Conservation (phyloP, 805 yeast genomes). For the Priceomyces haplophilus region DNA sequence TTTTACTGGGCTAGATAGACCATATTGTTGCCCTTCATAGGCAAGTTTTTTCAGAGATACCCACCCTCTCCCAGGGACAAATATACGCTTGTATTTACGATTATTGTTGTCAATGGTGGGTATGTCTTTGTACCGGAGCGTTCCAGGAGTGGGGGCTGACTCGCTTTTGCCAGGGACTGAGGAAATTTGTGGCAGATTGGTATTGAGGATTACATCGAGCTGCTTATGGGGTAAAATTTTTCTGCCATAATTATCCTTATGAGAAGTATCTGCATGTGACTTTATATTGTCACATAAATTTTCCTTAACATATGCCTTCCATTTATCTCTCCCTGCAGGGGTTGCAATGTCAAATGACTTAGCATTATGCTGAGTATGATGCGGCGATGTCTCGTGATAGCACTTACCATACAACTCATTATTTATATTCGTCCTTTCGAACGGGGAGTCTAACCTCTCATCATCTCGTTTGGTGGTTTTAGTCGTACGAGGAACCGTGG, state of each 20-base stretch:
- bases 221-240: too few relatives aligned
- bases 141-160: neutral
- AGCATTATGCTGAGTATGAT: too few relatives aligned
- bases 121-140: slow-evolving; percentile 16
- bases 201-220: too few relatives aligned
- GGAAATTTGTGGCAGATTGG: neutral
- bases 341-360: slow-evolving; percentile 27
- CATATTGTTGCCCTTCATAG: slow-evolving; percentile 15
- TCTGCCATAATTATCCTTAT: too few relatives aligned
- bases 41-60: slow-evolving; percentile 26
- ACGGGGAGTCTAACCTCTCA: too few relatives aligned
- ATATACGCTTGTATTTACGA: slow-evolving; percentile 41
- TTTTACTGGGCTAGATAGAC: slow-evolving; percentile 7
- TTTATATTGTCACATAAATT: neutral
- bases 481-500: too few relatives aligned
- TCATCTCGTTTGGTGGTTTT: too few relatives aligned
- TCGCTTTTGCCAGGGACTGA: neutral
- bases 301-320: slow-evolving; percentile 20
- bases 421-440: too few relatives aligned
- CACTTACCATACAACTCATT: too few relatives aligned
- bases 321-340: slow-evolving; percentile 22
- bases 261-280: too few relatives aligned
- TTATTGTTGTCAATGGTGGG: slow-evolving; percentile 33
- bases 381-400: too few relatives aligned
- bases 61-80: slow-evolving; percentile 54